A percentile compares a stretch with the other conserved stretches of the same genome.
These are phyloP conservation scores for Pisolithus sp. DNA, from an alignment of 768 basidiomycete species.

Conservation along the genomic window DNA sequence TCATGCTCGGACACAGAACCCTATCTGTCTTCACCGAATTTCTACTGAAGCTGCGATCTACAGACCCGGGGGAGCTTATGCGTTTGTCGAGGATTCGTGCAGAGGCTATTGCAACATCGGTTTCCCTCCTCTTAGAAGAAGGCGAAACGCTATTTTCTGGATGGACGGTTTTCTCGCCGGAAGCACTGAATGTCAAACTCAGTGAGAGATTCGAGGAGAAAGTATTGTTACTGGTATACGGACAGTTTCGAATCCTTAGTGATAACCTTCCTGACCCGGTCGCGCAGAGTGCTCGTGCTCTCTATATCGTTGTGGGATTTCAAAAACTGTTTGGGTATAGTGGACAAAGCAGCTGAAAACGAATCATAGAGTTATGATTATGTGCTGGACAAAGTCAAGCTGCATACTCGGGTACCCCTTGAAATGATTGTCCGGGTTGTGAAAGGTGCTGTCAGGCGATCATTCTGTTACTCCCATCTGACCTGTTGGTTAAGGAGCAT, in stretches of 20 bases:
- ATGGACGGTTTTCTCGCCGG: conserved; percentile 90
- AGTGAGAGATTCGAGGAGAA: conserved; percentile 92
- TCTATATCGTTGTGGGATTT: conserved; percentile 71
- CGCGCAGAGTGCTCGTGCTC: conserved; percentile 37
- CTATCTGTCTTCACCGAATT: conserved; percentile 91
- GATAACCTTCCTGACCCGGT: conserved; percentile 1
- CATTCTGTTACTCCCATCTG: conserved; percentile 1
- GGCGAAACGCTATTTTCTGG: conserved; percentile 75
- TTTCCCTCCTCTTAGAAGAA: conserved; percentile 67
- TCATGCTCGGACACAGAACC: conserved; percentile 82
- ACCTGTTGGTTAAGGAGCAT: conserved; percentile 56
- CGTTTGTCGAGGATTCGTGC: conserved; percentile 83
- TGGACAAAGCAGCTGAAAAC: conserved; percentile 1
- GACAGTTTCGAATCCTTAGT: background rate
- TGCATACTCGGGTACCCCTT: conserved; percentile 85
- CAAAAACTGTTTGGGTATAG: background rate
- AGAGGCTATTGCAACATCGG: conserved; percentile 88
- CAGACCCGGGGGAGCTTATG: conserved; percentile 88
- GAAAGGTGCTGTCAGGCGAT: conserved; percentile 49
- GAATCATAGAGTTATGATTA: conserved; percentile 80
- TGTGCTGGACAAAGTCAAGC: conserved; percentile 83
- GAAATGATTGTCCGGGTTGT: conserved; percentile 69
- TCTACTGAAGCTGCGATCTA: conserved; percentile 76
- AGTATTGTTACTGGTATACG: conserved; percentile 77
- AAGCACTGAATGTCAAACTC: conserved; percentile 62